Evolutionary conservation across 495 filamentous ascomycete species (phyloP).

Genomic region (Pyrenula aspistea): DNA sequence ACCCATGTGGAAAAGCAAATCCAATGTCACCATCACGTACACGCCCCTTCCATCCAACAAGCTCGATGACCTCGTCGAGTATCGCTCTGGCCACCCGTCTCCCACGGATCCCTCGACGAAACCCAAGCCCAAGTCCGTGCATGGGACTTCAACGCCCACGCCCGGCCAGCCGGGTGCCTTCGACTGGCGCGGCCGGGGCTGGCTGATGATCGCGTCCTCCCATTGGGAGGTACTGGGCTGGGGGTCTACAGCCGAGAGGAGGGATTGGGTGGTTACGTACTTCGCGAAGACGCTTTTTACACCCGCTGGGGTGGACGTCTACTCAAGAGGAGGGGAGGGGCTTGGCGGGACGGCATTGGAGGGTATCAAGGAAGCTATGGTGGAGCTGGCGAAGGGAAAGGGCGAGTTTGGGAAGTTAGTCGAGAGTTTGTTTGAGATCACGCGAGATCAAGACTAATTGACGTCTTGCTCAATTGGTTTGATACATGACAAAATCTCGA

Average conservation of each 20-base stretch:
- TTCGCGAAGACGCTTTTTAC: constrained; percentile 67
- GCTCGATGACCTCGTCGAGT: constrained; percentile 57
- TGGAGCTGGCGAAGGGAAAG: constrained; percentile 12
- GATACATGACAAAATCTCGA: too few species aligned
- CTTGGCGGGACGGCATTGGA: constrained; percentile 31
- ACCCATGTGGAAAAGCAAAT: constrained; percentile 52
- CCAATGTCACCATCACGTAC: constrained; percentile 70
- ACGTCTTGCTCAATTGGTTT: too few species aligned
- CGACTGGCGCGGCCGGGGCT: constrained; percentile 63
- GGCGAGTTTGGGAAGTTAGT: background rate
- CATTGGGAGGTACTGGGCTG: constrained; percentile 69
- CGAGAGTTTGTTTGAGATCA: background rate
- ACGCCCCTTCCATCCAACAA: constrained; percentile 28
- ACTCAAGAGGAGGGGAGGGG: constrained; percentile 43
- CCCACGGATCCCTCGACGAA: background rate
- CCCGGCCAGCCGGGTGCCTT: constrained; percentile 32
- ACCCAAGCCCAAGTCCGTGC: constrained; percentile 42
- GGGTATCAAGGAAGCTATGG: constrained; percentile 29
- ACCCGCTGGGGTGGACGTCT: constrained; percentile 63
- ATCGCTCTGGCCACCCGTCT: constrained; percentile 34
- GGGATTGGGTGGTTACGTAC: constrained; percentile 58
- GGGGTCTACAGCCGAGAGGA: constrained; percentile 37
- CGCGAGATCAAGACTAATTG: background rate
- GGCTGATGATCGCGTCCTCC: constrained; percentile 47
- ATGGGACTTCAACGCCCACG: constrained; percentile 48